Evolutionary conservation across 2,329 filamentous ascomycete species (phyloP).

Genomic region (Pseudogymnoascus sp.): DNA sequence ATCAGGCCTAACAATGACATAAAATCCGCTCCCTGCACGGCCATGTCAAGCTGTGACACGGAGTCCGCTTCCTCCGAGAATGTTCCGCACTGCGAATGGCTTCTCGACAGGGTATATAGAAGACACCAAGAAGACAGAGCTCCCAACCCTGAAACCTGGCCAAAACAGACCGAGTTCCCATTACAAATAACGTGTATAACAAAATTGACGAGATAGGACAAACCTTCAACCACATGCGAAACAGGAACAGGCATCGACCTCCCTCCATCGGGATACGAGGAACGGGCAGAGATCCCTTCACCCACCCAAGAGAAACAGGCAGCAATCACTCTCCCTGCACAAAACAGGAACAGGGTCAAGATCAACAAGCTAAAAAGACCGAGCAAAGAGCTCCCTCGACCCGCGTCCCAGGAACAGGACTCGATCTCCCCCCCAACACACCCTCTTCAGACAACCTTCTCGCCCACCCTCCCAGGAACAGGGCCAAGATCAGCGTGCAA

Average conservation of each 20-base stretch:
- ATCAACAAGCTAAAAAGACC: background rate
- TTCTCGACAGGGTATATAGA: background rate
- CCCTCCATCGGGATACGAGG: background rate
- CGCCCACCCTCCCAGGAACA: background rate
- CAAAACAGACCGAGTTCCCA: background rate
- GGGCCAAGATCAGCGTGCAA: background rate
- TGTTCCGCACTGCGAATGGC: background rate
- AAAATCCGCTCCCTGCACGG: background rate
- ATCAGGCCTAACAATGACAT: background rate
- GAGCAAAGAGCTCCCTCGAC: background rate
- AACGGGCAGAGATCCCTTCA: background rate
- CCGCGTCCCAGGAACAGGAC: background rate
- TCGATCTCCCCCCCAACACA: background rate
- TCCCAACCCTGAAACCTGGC: background rate
- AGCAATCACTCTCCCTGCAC: background rate
- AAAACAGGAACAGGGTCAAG: slow-evolving; percentile 1
- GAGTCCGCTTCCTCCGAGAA: background rate
- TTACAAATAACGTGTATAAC: background rate
- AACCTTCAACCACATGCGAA: background rate
- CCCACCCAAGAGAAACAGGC: background rate
- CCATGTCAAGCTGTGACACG: background rate
- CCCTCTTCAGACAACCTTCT: background rate
- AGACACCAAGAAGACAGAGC: background rate
- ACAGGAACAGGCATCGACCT: background rate
- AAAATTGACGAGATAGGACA: background rate